These are phyloP conservation scores for Elsinoe arachidis DNA, from an alignment of 2,329 filamentous ascomycete genomes.

Conservation along the genomic window DNA sequence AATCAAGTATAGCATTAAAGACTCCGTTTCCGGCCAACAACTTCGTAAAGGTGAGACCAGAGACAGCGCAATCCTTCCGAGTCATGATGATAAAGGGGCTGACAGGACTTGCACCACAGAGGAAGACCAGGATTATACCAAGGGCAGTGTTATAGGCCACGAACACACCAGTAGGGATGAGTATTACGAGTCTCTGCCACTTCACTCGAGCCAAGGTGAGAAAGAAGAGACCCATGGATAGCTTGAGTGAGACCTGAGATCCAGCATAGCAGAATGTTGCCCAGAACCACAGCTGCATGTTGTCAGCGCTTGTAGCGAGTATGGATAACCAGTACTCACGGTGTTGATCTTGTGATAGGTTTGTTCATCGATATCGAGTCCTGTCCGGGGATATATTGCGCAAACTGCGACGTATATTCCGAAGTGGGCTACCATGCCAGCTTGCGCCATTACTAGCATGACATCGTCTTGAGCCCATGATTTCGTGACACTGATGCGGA, in stretches of 20 bases:
- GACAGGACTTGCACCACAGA: background rate
- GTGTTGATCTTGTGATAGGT: background rate
- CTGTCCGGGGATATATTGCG: background rate
- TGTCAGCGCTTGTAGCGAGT: background rate
- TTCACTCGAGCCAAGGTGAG: background rate
- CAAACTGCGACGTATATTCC: background rate
- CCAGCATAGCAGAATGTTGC: slow-evolving; percentile 7
- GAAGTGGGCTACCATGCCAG: slow-evolving; percentile 2
- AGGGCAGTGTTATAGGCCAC: background rate
- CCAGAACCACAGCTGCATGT: slow-evolving; percentile 1
- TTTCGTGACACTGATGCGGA: background rate
- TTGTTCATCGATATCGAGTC: background rate
- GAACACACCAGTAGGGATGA: slow-evolving; percentile 5
- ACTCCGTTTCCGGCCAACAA: background rate
- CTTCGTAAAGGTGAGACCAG: background rate
- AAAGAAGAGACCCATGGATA: slow-evolving; percentile 7
- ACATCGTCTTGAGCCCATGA: slow-evolving; percentile 9
- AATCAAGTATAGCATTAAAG: slow-evolving; percentile 1
- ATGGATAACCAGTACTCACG: background rate
- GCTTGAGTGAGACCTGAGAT: background rate
- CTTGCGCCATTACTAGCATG: slow-evolving; percentile 5
- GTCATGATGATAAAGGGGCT: slow-evolving; percentile 4
- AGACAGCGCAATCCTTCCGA: background rate
- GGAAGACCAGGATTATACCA: background rate
- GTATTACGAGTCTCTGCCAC: background rate